phyloP scores from a whole-genome alignment of 2,329 filamentous ascomycete genomes.

The Pyrenophora tritici-repentis region DNA sequence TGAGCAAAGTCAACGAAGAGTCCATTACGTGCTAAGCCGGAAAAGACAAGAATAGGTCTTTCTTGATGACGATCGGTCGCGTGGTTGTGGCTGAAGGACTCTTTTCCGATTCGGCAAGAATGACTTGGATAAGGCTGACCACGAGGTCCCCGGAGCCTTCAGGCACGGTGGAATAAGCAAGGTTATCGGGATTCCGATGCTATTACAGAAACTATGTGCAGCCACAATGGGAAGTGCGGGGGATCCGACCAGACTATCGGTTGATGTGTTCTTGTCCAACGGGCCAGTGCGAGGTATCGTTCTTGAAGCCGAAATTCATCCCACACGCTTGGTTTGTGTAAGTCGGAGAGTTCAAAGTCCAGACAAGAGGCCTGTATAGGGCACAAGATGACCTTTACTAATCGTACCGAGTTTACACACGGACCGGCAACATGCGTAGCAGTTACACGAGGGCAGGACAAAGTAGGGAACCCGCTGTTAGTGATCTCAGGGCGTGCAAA shows the following conservation, averaged over 20 bases:
- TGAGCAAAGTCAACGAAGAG: constrained; percentile 53
- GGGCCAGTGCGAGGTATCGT: constrained; percentile 50
- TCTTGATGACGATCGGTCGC: constrained; percentile 32
- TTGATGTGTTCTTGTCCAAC: constrained; percentile 54
- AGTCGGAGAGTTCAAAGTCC: not conserved
- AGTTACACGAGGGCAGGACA: constrained; percentile 27
- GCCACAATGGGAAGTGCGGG: constrained; percentile 25
- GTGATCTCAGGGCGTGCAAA: constrained; percentile 19
- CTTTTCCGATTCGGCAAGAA: constrained; percentile 26
- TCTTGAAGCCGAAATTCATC: constrained; percentile 51
- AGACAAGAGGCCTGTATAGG: constrained; percentile 10
- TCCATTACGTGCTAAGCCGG: constrained; percentile 46
- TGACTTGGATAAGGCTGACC: constrained; percentile 35
- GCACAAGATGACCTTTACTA: constrained; percentile 13
- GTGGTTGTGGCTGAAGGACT: constrained; percentile 38
- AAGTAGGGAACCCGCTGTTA: constrained; percentile 20
- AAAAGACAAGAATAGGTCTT: constrained; percentile 40
- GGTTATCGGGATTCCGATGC: constrained; percentile 24
- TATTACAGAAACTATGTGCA: constrained; percentile 34
- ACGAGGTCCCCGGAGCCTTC: constrained; percentile 24
- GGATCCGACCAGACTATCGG: constrained; percentile 32
- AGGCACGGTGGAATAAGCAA: constrained; percentile 35
- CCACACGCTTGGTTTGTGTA: constrained; percentile 23
- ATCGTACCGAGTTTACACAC: constrained; percentile 17
- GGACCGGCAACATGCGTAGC: constrained; percentile 16